These are phyloP conservation scores for Paraphaeosphaeria minitans DNA, from an alignment of 2,329 filamentous ascomycete genomes.

Conservation along the genomic window DNA sequence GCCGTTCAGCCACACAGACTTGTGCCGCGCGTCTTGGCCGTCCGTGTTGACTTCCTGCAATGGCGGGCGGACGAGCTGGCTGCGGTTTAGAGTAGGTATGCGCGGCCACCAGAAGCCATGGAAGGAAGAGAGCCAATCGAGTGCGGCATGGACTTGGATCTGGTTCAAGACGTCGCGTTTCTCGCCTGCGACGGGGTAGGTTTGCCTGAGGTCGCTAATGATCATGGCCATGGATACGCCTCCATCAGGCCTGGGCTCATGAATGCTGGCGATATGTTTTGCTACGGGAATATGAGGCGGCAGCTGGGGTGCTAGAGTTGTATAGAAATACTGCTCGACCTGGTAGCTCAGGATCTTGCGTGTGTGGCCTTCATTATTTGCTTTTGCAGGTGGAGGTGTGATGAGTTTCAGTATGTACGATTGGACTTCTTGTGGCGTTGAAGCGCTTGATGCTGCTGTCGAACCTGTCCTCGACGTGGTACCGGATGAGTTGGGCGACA, in stretches of 20 bases:
- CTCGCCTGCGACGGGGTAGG: slow-evolving; percentile 63
- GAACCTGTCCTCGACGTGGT: slow-evolving; percentile 22
- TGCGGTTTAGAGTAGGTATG: slow-evolving; percentile 29
- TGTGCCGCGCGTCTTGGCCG: slow-evolving; percentile 23
- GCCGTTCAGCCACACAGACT: slow-evolving; percentile 65
- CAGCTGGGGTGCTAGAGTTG: slow-evolving; percentile 58
- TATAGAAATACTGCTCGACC: slow-evolving; percentile 71
- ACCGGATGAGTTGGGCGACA: slow-evolving; percentile 11
- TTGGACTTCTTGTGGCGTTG: slow-evolving; percentile 24
- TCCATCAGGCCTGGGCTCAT: slow-evolving; percentile 44
- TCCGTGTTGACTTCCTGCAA: slow-evolving; percentile 56
- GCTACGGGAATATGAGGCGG: slow-evolving; percentile 55
- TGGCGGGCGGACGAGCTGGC: slow-evolving; percentile 58
- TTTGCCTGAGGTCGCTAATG: slow-evolving; percentile 60
- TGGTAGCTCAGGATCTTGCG: slow-evolving; percentile 71
- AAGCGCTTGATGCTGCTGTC: slow-evolving; percentile 14
- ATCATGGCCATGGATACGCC: slow-evolving; percentile 58
- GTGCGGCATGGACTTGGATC: slow-evolving; percentile 57
- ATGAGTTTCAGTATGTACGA: slow-evolving; percentile 66
- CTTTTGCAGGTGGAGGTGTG: slow-evolving; percentile 53
- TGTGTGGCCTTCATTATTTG: slow-evolving; percentile 63
- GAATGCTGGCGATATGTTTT: slow-evolving; percentile 54
- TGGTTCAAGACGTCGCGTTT: slow-evolving; percentile 56
- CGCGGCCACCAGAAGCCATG: slow-evolving; percentile 61
- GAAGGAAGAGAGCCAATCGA: slow-evolving; percentile 68